A percentile compares a stretch with the other conserved stretches of the same genome.
phyloP scores from a whole-genome alignment of 2,329 filamentous ascomycete genomes.

The Aspergillus sojae region DNA sequence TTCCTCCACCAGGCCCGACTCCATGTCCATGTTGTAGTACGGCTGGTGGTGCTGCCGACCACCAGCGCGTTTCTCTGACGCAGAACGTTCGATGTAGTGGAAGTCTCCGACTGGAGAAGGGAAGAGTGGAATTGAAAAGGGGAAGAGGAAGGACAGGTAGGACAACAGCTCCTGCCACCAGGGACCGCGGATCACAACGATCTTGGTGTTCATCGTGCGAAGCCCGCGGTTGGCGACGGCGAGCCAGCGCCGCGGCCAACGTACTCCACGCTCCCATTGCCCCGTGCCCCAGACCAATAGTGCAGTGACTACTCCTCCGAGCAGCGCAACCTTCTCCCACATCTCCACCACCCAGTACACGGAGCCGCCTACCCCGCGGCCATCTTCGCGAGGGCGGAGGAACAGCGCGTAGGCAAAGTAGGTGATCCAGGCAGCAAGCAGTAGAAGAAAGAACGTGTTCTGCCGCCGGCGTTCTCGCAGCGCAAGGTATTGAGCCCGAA shows the following conservation, averaged over 20 bases:
- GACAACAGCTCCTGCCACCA: constrained; percentile 79
- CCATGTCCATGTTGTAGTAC: constrained; percentile 63
- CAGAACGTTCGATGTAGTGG: constrained; percentile 70
- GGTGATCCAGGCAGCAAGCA: constrained; percentile 77
- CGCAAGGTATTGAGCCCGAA: constrained; percentile 90
- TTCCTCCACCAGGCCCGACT: constrained; percentile 71
- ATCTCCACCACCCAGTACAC: constrained; percentile 97
- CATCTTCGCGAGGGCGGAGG: constrained; percentile 93
- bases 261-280: constrained; percentile 92
- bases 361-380: constrained; percentile 83
- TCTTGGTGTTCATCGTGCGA: constrained; percentile 91
- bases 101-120: constrained; percentile 68
- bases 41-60: constrained; percentile 38
- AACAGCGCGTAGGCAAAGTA: constrained; percentile 90
- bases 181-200: constrained; percentile 81
- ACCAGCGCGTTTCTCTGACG: constrained; percentile 42
- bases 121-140: constrained; percentile 69
- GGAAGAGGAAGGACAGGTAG: constrained; percentile 75
- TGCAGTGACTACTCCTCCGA: constrained; percentile 84
- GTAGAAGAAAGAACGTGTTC: constrained; percentile 86
- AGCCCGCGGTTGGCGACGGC: constrained; percentile 85
- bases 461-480: constrained; percentile 84
- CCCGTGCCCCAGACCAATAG: constrained; percentile 91
- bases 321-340: constrained; percentile 85
- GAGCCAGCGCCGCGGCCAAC: constrained; percentile 93